phyloP scores from a whole-genome alignment of 805 yeast species.

The Brettanomyces anomalus region DNA sequence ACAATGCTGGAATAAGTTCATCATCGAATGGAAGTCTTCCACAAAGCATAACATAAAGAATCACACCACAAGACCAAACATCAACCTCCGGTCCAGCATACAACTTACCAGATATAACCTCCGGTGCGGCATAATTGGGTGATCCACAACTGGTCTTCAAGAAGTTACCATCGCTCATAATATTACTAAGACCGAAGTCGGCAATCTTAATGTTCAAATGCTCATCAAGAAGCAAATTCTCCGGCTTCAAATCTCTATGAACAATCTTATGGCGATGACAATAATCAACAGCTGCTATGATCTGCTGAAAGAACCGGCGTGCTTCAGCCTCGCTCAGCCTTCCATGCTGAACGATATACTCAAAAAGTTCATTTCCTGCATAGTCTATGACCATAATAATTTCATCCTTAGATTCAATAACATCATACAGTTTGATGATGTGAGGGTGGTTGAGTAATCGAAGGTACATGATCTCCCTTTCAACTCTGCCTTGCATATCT shows the following conservation, averaged over 20 bases:
- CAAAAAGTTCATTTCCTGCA: conserved; percentile 94
- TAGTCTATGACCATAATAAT: conserved; percentile 95
- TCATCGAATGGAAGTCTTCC: conserved; percentile 95
- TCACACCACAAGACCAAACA: conserved; percentile 97
- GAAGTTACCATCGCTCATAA: conserved; percentile 96
- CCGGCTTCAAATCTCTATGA: conserved; percentile 95
- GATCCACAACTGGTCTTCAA: conserved; percentile 93
- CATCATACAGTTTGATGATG: conserved; percentile 91
- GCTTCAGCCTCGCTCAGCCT: conserved; percentile 90
- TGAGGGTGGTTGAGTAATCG: conserved; percentile 90
- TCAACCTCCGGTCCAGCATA: conserved; percentile 98
- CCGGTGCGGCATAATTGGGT: conserved; percentile 97
- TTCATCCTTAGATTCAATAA: conserved; percentile 89
- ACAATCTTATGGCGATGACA: conserved; percentile 96
- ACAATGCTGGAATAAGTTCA: conserved; percentile 88
- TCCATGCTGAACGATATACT: conserved; percentile 90
- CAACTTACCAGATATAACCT: conserved; percentile 86
- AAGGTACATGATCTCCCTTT: conserved; percentile 86
- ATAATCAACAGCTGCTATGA: conserved; percentile 92
- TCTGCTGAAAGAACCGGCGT: conserved; percentile 89
- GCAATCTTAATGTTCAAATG: conserved; percentile 90
- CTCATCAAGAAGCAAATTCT: conserved; percentile 82
- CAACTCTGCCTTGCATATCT: conserved; percentile 96
- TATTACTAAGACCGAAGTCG: conserved; percentile 89
- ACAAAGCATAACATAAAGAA: conserved; percentile 89